Evolutionary conservation across 2,329 filamentous ascomycete species (phyloP).

Genomic region (Xylariaceae sp.): DNA sequence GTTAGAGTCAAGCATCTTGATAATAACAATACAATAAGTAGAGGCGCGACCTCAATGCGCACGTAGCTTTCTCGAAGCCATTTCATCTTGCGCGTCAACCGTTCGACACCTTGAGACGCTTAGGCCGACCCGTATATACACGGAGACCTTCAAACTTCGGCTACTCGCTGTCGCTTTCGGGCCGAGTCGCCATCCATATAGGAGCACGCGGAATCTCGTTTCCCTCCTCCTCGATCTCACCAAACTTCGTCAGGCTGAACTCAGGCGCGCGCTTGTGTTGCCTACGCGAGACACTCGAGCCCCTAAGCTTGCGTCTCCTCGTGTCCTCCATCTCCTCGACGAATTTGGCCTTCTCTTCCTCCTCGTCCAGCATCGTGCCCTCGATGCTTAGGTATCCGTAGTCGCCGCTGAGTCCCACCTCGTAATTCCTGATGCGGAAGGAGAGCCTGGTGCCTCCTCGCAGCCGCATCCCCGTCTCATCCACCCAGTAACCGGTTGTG

Average conservation of each 20-base stretch:
- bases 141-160: background rate
- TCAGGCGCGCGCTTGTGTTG: conserved; percentile 46
- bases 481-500: conserved; percentile 73
- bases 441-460: conserved; percentile 63
- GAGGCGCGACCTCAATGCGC: no score
- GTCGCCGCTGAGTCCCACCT: conserved; percentile 73
- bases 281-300: conserved; percentile 37
- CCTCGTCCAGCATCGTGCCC: conserved; percentile 77
- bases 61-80: no score
- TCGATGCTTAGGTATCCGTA: conserved; percentile 84
- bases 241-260: conserved; percentile 61
- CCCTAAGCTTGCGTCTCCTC: conserved; percentile 41
- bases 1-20: no score
- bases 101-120: background rate
- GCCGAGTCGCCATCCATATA: conserved; percentile 39
- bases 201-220: conserved; percentile 39
- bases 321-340: conserved; percentile 53
- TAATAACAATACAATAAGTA: no score
- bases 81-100: no score
- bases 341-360: conserved; percentile 65
- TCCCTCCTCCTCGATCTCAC: conserved; percentile 50
- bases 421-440: conserved; percentile 84
- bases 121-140: background rate
- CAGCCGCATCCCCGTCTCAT: conserved; percentile 70
- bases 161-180: conserved; percentile 28